These are phyloP conservation scores for Neurospora terricola DNA, from an alignment of 495 filamentous ascomycete species.

Conservation along the genomic window DNA sequence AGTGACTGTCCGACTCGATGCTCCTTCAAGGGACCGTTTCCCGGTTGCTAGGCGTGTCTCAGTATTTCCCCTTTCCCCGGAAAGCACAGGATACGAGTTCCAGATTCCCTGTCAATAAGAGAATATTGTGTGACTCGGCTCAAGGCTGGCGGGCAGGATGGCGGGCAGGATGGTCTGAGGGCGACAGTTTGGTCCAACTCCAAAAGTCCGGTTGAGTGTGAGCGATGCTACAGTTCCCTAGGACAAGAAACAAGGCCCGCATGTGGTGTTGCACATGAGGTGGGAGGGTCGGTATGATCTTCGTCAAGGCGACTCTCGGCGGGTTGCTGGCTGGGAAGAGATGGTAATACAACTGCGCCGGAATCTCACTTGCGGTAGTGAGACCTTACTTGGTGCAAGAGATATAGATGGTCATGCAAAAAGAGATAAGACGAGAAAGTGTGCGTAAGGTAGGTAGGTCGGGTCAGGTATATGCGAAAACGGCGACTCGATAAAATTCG, in stretches of 20 bases:
- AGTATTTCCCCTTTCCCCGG: slow-evolving; percentile 11
- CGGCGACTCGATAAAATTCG: neutral
- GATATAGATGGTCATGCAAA: neutral
- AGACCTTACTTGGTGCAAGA: neutral
- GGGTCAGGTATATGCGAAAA: neutral
- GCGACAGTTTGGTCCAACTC: neutral
- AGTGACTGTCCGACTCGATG: neutral
- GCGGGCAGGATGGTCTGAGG: neutral
- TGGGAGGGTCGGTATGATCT: neutral
- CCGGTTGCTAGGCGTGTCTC: neutral
- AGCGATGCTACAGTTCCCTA: neutral
- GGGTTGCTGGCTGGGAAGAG: neutral
- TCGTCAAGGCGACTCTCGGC: neutral
- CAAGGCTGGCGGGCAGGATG: neutral
- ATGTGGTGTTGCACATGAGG: slow-evolving; percentile 19
- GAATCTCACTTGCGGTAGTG: neutral
- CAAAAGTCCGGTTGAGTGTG: neutral
- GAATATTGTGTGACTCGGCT: neutral
- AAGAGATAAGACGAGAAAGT: neutral
- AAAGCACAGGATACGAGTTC: neutral
- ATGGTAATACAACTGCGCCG: neutral
- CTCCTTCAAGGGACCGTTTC: neutral
- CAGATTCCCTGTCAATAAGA: neutral
- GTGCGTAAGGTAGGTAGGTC: neutral
- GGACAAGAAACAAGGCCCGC: slow-evolving; percentile 10